A percentile compares a stretch with the other conserved stretches of the same genome.
These are phyloP conservation scores for Trichoderma koningii DNA, from an alignment of 2,329 filamentous ascomycete genomes.

Conservation along the genomic window DNA sequence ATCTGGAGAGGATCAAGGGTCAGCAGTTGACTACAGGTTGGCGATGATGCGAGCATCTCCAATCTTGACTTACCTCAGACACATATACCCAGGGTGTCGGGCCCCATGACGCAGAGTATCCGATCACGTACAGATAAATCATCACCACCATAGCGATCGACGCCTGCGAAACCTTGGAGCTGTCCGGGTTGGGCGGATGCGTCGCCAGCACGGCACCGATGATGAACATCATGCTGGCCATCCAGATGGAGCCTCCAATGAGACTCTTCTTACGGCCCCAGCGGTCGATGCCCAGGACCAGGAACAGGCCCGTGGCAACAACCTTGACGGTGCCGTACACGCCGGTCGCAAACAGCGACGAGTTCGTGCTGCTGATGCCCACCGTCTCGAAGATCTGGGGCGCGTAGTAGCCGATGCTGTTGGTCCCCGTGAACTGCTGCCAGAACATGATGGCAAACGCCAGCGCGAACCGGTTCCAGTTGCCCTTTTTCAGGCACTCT, in stretches of 20 bases:
- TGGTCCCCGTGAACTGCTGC: conserved; percentile 37
- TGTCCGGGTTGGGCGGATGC: conserved; percentile 26
- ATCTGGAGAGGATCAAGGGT: conserved; percentile 9
- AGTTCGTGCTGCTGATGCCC: conserved; percentile 32
- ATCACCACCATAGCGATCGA: conserved; percentile 31
- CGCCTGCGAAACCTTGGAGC: conserved; percentile 26
- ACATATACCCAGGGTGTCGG: conserved; percentile 31
- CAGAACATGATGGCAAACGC: conserved; percentile 25
- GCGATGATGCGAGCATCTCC: background rate
- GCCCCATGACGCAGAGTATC: conserved; percentile 29
- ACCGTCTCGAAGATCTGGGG: conserved; percentile 37
- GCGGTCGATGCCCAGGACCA: conserved; percentile 35
- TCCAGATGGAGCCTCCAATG: conserved; percentile 68
- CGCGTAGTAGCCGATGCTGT: conserved; percentile 39
- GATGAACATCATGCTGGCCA: conserved; percentile 50
- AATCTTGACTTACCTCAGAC: conserved; percentile 21
- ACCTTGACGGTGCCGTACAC: conserved; percentile 37
- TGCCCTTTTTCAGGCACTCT: conserved; percentile 20
- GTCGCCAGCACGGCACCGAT: conserved; percentile 45
- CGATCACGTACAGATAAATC: conserved; percentile 29
- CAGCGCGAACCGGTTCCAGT: conserved; percentile 24
- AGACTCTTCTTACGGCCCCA: conserved; percentile 58
- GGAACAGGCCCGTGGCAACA: conserved; percentile 48
- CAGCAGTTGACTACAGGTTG: background rate
- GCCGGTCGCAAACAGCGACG: conserved; percentile 37